Base-by-base conservation (phyloP, 2,329 filamentous ascomycete species). In the Trichoderma atrobrunneum region DNA sequence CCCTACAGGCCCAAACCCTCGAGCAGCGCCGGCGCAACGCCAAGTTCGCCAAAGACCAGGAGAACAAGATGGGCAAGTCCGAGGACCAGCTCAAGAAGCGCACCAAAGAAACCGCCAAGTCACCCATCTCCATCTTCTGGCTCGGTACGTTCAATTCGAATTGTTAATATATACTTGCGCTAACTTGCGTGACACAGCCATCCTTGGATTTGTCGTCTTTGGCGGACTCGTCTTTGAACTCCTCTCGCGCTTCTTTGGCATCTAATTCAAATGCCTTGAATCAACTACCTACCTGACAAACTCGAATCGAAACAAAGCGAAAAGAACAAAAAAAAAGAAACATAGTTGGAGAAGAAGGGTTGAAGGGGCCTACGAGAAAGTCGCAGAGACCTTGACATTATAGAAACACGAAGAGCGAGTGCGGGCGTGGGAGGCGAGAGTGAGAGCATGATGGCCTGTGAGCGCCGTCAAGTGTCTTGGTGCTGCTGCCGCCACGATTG, bases 11-110 rank as follows among this genome's bases (percentile, higher is more conserved):
- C 77, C 93, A 95, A 91, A 96, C 93, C 76, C 93, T 91, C 77
- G 89, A 93, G 82, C 93, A 96, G 86, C 91, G 93, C 81, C 90
- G 90, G 79, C 90, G 91, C 74, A 96, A 96, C 85, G 89, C 89
- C 79, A 92, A 92, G 83, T 97, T 93, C 83, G 90, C 87, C 76
- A 91, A 91, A 80, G 87, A 88, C 69, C 90, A 95, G 80, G 90
- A 92, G 80, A 84, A 86, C 73, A 92, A 91, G 80, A 92, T 92
- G 81, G 93, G 93, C 83, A 94, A 93, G 84, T 87, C 90, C n/a
- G 87, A 89, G 72, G 84, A 84, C 28, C 87, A 90, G 74, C 80
- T 91, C 76, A 91, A 91, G 86, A 89, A 89, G 84, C 83, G 84
- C 74, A 78, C 76, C 76, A 88, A 90, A 85, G 85, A 88, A 78